Evolutionary conservation across 2,329 filamentous ascomycete genomes (phyloP).

Genomic region (Sarocladiaceae sp.): DNA sequence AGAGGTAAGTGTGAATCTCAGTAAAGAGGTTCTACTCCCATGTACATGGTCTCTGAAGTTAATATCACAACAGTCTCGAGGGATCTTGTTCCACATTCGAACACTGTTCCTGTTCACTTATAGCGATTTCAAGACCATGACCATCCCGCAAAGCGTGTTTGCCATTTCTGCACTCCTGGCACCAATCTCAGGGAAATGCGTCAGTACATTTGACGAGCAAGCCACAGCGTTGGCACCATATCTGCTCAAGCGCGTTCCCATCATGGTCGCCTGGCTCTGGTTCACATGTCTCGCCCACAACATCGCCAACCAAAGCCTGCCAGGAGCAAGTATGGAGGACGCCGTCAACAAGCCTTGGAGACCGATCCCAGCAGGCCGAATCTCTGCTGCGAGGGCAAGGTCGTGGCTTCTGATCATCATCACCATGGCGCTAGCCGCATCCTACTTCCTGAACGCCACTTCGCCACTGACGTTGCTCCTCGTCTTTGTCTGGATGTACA

Average conservation of each 20-base stretch:
- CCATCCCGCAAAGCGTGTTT: conserved; percentile 24
- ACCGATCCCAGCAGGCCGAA: conserved; percentile 18
- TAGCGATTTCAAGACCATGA: conserved; percentile 26
- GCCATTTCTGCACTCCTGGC: conserved; percentile 11
- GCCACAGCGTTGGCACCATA: background rate
- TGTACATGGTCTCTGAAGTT: too few relatives aligned
- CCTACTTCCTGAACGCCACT: conserved; percentile 13
- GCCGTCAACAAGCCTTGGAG: conserved; percentile 26
- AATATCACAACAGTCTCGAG: background rate
- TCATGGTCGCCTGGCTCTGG: conserved; percentile 20
- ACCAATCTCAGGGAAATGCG: background rate
- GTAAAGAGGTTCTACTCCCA: too few relatives aligned
- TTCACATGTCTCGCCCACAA: conserved; percentile 20
- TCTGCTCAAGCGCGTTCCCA: conserved; percentile 10
- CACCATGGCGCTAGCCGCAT: conserved; percentile 14
- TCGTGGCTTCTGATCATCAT: conserved; percentile 17
- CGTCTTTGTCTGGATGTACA: conserved; percentile 23
- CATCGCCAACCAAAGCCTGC: conserved; percentile 22
- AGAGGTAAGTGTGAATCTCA: background rate
- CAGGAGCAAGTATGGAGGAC: conserved; percentile 20
- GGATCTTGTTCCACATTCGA: conserved; percentile 13
- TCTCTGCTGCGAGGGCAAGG: conserved; percentile 20
- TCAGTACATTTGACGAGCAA: background rate
- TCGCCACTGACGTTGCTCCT: conserved; percentile 17
- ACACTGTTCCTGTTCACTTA: conserved; percentile 24